phyloP scores from a whole-genome alignment of 2,329 filamentous ascomycete genomes.

The Colletotrichum chlorophyti region DNA sequence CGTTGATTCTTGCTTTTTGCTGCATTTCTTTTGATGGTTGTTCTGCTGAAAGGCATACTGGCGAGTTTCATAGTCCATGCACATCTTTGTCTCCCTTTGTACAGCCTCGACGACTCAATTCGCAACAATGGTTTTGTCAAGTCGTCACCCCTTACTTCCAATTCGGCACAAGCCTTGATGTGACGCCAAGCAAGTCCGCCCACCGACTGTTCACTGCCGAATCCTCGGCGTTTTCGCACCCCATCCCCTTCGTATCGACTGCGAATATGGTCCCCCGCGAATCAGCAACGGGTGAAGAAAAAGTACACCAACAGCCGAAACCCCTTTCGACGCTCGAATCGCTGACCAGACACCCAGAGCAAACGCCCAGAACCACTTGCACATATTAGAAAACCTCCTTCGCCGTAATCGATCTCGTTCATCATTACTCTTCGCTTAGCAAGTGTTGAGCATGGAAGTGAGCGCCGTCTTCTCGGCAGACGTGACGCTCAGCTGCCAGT shows the following conservation, averaged over 20 bases:
- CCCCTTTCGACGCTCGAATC: background rate
- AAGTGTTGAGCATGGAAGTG: slow-evolving; percentile 68
- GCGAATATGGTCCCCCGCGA: background rate
- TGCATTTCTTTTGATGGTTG: background rate
- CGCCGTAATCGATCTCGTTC: background rate
- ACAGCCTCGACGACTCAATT: background rate
- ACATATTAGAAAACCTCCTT: background rate
- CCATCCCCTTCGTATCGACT: background rate
- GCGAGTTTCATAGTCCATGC: background rate
- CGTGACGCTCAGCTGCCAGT: slow-evolving; percentile 73
- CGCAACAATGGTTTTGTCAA: slow-evolving; percentile 7
- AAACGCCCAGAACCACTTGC: background rate
- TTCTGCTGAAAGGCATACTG: background rate
- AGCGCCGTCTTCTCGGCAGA: slow-evolving; percentile 75
- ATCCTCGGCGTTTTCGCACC: background rate
- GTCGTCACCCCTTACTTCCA: background rate
- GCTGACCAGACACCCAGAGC: slow-evolving; percentile 1
- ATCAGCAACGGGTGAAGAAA: background rate
- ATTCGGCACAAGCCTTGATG: slow-evolving; percentile 7
- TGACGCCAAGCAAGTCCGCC: slow-evolving; percentile 9
- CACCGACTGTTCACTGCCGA: background rate
- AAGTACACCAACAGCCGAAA: background rate
- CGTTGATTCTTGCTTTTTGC: background rate
- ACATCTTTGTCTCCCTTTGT: background rate
- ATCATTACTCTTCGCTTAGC: slow-evolving; percentile 45